phyloP scores from a whole-genome alignment of 768 basidiomycete species.

The Thelephora ganbajun region DNA sequence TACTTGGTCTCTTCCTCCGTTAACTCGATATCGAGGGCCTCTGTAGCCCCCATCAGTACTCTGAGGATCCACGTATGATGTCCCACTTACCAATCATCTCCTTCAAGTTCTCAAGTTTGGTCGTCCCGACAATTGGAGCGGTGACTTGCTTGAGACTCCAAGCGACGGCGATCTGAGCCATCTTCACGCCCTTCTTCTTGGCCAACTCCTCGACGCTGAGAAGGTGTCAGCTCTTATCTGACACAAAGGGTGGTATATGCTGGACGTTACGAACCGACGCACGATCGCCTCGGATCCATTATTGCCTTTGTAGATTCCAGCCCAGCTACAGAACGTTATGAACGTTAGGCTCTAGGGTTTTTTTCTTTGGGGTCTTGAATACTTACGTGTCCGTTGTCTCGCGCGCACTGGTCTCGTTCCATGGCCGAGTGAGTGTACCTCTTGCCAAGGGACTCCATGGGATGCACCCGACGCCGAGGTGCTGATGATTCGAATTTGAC shows the following conservation, averaged over 20 bases:
- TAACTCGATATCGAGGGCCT: too few relatives aligned
- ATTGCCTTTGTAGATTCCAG: too few relatives aligned
- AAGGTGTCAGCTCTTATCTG: not conserved
- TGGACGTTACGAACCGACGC: too few relatives aligned
- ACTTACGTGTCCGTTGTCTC: constrained; percentile 14
- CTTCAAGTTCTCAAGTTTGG: constrained; percentile 20
- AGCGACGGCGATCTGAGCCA: constrained; percentile 22
- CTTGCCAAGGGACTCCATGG: constrained; percentile 25
- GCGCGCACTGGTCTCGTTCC: constrained; percentile 11
- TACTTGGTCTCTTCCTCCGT: constrained; percentile 44
- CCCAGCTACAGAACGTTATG: too few relatives aligned
- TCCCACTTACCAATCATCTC: constrained; percentile 20
- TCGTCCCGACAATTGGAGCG: constrained; percentile 24
- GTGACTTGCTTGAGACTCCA: constrained; percentile 27
- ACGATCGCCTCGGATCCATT: too few relatives aligned
- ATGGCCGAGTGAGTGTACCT: constrained; percentile 18
- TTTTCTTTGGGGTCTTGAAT: too few relatives aligned
- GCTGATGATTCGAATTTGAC: constrained; percentile 2
- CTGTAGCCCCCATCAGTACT: constrained; percentile 21
- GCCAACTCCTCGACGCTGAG: constrained; percentile 21
- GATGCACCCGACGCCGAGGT: constrained; percentile 18
- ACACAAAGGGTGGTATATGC: too few relatives aligned
- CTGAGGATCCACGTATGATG: too few relatives aligned
- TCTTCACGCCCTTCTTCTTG: too few relatives aligned
- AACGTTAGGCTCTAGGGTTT: too few relatives aligned